A percentile compares a stretch with the other conserved stretches of the same genome.
These are phyloP conservation scores for Alternaria infectoria DNA, from an alignment of 2,329 filamentous ascomycete species.

Conservation along the genomic window DNA sequence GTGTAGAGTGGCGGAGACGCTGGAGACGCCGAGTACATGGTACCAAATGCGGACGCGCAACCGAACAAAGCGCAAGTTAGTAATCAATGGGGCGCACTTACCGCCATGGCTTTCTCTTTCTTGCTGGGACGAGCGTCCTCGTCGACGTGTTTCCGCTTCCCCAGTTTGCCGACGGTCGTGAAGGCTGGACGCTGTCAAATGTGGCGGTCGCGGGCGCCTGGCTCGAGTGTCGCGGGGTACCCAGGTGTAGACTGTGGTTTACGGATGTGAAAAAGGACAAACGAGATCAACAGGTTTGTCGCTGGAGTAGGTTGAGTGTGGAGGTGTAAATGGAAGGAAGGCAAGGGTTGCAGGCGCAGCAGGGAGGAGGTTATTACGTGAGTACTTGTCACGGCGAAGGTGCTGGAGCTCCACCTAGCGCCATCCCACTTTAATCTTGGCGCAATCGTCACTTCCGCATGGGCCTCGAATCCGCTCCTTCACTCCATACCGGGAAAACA, in stretches of 20 bases:
- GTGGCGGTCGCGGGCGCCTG: slow-evolving; percentile 20
- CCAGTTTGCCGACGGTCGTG: slow-evolving; percentile 49
- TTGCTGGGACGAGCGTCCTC: slow-evolving; percentile 49
- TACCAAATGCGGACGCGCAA: slow-evolving; percentile 20
- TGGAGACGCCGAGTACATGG: slow-evolving; percentile 13
- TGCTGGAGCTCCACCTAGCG: slow-evolving; percentile 29
- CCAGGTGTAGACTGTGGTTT: neutral
- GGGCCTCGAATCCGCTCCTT: neutral
- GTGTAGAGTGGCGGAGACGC: neutral
- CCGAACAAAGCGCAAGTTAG: neutral
- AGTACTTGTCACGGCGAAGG: slow-evolving; percentile 25
- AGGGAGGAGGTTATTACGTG: slow-evolving; percentile 17
- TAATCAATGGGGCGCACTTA: slow-evolving; percentile 31
- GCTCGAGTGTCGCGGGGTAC: slow-evolving; percentile 21
- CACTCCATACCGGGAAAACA: neutral
- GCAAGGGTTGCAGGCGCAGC: slow-evolving; percentile 15
- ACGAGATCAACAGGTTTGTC: slow-evolving; percentile 8
- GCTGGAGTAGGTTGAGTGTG: neutral
- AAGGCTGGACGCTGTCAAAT: slow-evolving; percentile 31
- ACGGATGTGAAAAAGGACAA: neutral
- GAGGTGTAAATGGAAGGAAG: slow-evolving; percentile 1
- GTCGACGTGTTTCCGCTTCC: slow-evolving; percentile 49
- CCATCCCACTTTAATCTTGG: slow-evolving; percentile 20
- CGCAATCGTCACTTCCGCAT: slow-evolving; percentile 7
- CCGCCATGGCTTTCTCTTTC: slow-evolving; percentile 52